These are phyloP conservation scores for Camellia sinensis DNA, from an alignment of 148 eudicot genomes.

Conservation along the genomic window DNA sequence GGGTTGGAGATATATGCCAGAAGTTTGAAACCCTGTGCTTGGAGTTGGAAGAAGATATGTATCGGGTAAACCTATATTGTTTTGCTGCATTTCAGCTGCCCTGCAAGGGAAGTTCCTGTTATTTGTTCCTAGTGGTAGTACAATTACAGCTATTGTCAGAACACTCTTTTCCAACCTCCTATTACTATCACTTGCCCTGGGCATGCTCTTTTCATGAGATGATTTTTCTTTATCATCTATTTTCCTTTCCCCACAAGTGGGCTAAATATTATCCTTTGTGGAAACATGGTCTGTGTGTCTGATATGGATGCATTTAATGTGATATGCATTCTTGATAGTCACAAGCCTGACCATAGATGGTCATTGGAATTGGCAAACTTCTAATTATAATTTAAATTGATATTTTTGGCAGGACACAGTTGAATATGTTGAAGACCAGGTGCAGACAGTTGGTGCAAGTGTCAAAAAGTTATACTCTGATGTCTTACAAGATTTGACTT, in stretches of 20 bases:
- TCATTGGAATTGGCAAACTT: neutral
- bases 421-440: constrained; percentile 69
- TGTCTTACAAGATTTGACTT: too few species aligned
- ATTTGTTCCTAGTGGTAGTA: neutral
- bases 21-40: constrained; percentile 71
- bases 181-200: neutral
- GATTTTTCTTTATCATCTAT: neutral
- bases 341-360: neutral
- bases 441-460: constrained; percentile 59
- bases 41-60: constrained; percentile 77
- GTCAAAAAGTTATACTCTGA: constrained; percentile 80
- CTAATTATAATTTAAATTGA: constrained; percentile 8
- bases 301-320: neutral
- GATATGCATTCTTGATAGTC: neutral
- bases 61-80: constrained; percentile 40
- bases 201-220: neutral
- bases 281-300: neutral
- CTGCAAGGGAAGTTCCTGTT: neutral
- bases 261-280: neutral
- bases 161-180: neutral
- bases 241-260: neutral
- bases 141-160: neutral
- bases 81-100: neutral
- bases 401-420: constrained; percentile 59
- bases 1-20: constrained; percentile 65